Evolutionary conservation across 345 rosid genomes (phyloP), one percentile per base, ranked within the genome.

Genomic region (Psidium guajava): DNA sequence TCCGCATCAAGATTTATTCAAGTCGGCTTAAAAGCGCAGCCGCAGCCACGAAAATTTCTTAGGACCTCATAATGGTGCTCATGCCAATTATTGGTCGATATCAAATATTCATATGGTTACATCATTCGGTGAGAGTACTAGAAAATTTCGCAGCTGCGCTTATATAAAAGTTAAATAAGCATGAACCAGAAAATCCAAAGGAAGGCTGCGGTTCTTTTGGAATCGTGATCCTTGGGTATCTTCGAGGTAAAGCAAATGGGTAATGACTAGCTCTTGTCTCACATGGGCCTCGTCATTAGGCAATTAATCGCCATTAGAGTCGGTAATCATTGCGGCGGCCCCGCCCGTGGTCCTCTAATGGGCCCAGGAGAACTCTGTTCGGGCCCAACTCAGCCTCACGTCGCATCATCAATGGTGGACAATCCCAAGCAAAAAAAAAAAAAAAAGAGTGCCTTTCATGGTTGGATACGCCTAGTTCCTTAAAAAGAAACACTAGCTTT

Each of bases 341-440:
- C 92, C 87, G 69, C 24, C 4, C 82, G 50, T 14, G 57, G 44
- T 40, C 51, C 50, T 5, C 1, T 0, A 36, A 20, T 28, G 85
- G 90, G 82, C 75, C 87, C 87, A 13, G 27, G 22, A 40, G 5
- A 84, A 50, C 85, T 40, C 82, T 74, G 11, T 47, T 28, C n/a
- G 54, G 85, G 88, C 88, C 89, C 86, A 85, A 77, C 85, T 52
- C 47, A 18, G 84, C 86, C 83, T 52, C 88, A 25, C 81, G 44
- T 56, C 85, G 25, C 86, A 83, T 77, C 86, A 83, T 77, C 85
- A 57, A 24, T 47, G 83, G 44, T 57, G 10, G 56, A 77, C 87
- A 59, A 54, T 53, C 82, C 16, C 8, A 3, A 55, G 40, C 36
- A 15, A 57, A 36, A 36, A 54, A 54, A 54, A 12, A 5, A 20